Base-by-base conservation (phyloP, 2,329 filamentous ascomycete species). In the Pyrenochaeta sp. region DNA sequence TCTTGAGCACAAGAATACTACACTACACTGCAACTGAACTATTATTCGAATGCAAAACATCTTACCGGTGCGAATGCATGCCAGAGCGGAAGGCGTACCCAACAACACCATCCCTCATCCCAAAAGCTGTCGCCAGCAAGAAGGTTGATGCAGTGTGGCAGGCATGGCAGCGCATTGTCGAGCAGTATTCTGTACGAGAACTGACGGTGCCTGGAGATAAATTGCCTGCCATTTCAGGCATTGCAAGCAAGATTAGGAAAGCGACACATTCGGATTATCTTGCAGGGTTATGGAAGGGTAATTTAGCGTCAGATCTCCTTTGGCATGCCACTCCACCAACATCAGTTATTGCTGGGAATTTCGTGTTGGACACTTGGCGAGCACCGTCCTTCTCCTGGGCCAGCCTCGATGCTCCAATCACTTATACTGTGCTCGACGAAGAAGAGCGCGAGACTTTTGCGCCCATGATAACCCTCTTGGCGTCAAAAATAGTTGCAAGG, bases 301-400 rank as follows among this genome's bases (percentile, higher is more conserved):
- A 72, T n/a, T 40, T 74, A 12, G 63, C 66, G 2, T 63, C 58
- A 7, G 72, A 71, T 48, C 42, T 74, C 10, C 51, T 74, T n/a
- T 74, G 71, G 72, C 60, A 60, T 18, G 56, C 56, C 7, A 37
- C 54, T 12, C 29, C 53, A 7, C 18, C 58, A 10, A 15, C 36
- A 20, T 17, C 49, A 18, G 32, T 43, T 15, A 46, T 58, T 17
- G 40, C 29, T 9, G 33, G 55, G 31, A 41, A 21, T 11, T 56
- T 60, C 33, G 54, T 61, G 14, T 39, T 64, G 15, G 61, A 63
- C 11, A 64, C 53, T 7, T 73, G 67, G 56, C 65, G 68, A 2
- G 68, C 67, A 2, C 70, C 72, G 1, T 66, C 66, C 1, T 75
- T 71, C 44, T 72, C 69, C 2, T 75, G 72, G 71, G 68, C 70